Evolutionary conservation across 208 protist genomes (phyloP).

Genomic region (Leishmania mexicana): DNA sequence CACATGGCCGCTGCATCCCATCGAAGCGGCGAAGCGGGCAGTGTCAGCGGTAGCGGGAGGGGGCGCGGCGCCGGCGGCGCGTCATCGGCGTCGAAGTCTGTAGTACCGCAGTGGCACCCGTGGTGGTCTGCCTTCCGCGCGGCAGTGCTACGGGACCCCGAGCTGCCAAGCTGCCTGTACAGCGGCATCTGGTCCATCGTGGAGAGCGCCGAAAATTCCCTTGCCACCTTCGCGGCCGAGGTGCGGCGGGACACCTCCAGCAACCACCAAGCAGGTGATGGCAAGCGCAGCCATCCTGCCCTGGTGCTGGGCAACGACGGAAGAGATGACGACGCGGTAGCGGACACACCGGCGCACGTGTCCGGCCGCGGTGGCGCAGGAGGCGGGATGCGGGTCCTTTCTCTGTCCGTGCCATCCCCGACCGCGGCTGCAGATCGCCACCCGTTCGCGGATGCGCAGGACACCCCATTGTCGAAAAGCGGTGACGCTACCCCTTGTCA

Average conservation of each 20-base stretch:
- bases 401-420: neutral
- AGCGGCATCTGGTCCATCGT: slow-evolving; percentile 40
- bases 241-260: slow-evolving; percentile 10
- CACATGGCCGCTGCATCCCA: slow-evolving; percentile 9
- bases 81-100: neutral
- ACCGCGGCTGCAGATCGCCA: neutral
- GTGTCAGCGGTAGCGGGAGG: neutral
- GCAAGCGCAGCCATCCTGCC: neutral
- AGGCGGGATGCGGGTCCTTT: neutral
- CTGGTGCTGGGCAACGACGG: neutral
- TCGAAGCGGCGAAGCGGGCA: neutral
- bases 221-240: slow-evolving; percentile 10
- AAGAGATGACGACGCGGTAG: neutral
- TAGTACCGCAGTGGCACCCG: slow-evolving; percentile 11
- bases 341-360: neutral
- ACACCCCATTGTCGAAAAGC: neutral
- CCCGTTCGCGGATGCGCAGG: neutral
- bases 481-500: neutral
- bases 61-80: neutral
- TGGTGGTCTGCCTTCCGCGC: slow-evolving; percentile 61
- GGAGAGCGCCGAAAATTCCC: slow-evolving; percentile 34
- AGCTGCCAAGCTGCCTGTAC: slow-evolving; percentile 49
- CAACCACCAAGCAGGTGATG: neutral
- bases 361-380: neutral
- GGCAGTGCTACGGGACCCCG: slow-evolving; percentile 48